Conservation (phyloP, 2,329 filamentous ascomycete genomes). For the Sarocladiaceae sp. region DNA sequence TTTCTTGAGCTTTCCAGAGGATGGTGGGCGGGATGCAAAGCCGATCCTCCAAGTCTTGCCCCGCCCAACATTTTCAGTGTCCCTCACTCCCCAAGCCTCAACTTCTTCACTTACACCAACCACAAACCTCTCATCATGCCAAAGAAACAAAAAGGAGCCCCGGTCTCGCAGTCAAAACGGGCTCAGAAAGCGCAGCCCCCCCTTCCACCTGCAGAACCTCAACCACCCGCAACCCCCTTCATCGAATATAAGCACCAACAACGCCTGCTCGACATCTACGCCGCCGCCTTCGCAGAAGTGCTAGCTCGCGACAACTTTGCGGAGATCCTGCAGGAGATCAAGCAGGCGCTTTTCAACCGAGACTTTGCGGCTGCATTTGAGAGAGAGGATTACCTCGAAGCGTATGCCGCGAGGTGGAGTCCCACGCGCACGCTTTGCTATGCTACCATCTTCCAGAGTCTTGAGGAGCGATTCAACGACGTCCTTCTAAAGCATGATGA, state of each 20-base stretch:
- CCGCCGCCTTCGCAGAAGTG: constrained; percentile 50
- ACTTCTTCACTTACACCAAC: background rate
- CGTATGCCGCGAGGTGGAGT: constrained; percentile 88
- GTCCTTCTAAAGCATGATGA: too few species aligned
- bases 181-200: background rate
- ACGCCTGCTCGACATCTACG: constrained; percentile 67
- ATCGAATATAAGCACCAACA: constrained; percentile 45
- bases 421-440: constrained; percentile 81
- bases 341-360: constrained; percentile 76
- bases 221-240: background rate
- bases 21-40: background rate
- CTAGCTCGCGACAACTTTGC: constrained; percentile 42
- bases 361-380: constrained; percentile 81
- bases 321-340: constrained; percentile 69
- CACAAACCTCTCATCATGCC: background rate
- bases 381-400: constrained; percentile 61
- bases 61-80: constrained; percentile 1
- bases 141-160: background rate
- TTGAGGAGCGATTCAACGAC: constrained; percentile 17
- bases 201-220: background rate
- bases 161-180: background rate
- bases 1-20: constrained; percentile 5
- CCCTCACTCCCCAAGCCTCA: background rate
- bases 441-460: constrained; percentile 42
- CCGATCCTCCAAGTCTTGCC: background rate